Conservation (phyloP, 768 basidiomycete genomes). For the Tulasnella sp. region DNA sequence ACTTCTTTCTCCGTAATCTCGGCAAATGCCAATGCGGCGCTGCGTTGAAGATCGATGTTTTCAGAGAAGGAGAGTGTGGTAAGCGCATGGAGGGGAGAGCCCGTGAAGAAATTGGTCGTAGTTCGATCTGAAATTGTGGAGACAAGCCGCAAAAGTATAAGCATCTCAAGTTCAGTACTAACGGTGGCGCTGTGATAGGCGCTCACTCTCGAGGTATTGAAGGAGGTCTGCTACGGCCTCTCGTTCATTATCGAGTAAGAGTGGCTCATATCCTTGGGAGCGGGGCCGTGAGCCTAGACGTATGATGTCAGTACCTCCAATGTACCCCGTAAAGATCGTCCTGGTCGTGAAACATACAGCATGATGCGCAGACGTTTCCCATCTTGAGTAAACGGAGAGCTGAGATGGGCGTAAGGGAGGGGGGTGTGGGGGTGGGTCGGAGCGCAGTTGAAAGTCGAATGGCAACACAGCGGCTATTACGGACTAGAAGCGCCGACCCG, state of each 20-base stretch:
- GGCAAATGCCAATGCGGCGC: constrained; percentile 94
- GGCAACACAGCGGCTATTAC: too few relatives aligned
- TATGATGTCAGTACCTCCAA: constrained; percentile 17
- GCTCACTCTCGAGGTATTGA: constrained; percentile 93
- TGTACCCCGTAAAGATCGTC: background rate
- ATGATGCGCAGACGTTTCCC: constrained; percentile 17
- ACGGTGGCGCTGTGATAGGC: background rate
- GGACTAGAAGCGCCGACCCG: too few relatives aligned
- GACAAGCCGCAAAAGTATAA: background rate
- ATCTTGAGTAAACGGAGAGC: background rate
- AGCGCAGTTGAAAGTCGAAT: background rate
- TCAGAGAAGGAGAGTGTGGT: constrained; percentile 97
- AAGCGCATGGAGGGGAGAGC: constrained; percentile 81
- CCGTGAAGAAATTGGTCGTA: constrained; percentile 96
- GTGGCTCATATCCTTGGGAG: constrained; percentile 78
- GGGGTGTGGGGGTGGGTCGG: background rate
- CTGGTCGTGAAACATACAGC: constrained; percentile 7
- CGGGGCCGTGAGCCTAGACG: constrained; percentile 62
- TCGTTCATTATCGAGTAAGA: constrained; percentile 84
- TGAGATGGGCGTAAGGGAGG: background rate
- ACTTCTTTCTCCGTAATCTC: constrained; percentile 99
- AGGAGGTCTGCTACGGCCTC: constrained; percentile 97
- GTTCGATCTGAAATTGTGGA: constrained; percentile 60
- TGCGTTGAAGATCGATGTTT: constrained; percentile 97
- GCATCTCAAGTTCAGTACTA: background rate